Evolutionary conservation across 148 eudicot species (phyloP), one percentile per base, ranked within the genome.

Genomic region (Rhododendron mucronatum): DNA sequence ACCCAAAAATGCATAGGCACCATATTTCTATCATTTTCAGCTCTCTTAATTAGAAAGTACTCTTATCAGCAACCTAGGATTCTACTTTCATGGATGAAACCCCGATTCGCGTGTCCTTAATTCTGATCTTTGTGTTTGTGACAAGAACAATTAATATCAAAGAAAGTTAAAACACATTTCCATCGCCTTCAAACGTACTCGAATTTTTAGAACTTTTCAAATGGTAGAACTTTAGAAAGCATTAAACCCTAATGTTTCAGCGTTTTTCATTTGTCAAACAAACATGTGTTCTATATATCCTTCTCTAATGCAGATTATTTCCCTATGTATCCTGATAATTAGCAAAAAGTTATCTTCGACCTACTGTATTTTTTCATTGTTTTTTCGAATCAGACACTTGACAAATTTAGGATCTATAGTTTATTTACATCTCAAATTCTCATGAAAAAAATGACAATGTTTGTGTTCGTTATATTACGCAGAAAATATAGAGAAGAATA

Each of bases 41-140:
- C 41, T 35, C 33, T 80, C 78, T 50, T 53, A 6, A 41, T 41
- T 41, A 53, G 82, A 80, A 69, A 47, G 9, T 47, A 71, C 71
- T 80, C 78, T 65, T 81, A 86, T 86, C 87, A 81, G 48, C 53
- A 81, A 81, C 87, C 26, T 86, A 80, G 84, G 87, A 86, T 86
- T 81, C 87, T 71, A 37, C 82, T 71, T n/a, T 69, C 33, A 50
- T 67, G 23, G 23, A 7, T 69, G 37, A 69, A 69, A 69, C 9
- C n/a, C 21, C 5, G 45, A 41, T 41, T 41, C 5, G 45, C 45
- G 10, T n/a, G 30, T n/a, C 13, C 30, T 65, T 65, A 30, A 2
- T 63, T 65, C 4, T 3, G 11, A 10, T n/a, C 14, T 23, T 63
- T 14, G 13, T 2, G 12, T 63, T 63, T n/a, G 13, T 63, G 3